phyloP scores from a whole-genome alignment of 176 grass and related monocot species.

The Avena eriantha region DNA sequence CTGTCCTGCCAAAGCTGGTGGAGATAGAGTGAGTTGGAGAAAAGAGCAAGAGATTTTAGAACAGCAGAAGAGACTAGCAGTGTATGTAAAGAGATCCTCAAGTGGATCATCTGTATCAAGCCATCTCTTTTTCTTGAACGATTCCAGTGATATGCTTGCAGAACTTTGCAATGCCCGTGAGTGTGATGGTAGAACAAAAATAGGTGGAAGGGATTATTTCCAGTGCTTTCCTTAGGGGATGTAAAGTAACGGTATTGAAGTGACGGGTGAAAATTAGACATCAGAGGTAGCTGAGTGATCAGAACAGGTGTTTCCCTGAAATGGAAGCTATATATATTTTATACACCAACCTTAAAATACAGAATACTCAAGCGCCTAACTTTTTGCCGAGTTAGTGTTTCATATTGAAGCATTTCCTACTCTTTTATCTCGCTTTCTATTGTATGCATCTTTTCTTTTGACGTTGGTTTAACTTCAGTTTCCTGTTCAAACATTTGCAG shows the following conservation, averaged over 20 bases:
- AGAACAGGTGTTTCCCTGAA: background rate
- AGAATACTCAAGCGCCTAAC: background rate
- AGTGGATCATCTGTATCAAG: background rate
- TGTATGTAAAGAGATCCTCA: background rate
- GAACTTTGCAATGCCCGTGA: background rate
- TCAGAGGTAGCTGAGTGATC: background rate
- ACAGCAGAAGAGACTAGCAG: background rate
- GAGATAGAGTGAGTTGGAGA: background rate
- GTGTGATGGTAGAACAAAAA: background rate
- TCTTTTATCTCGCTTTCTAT: slow-evolving; percentile 15
- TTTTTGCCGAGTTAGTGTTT: slow-evolving; percentile 2
- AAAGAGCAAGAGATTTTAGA: background rate
- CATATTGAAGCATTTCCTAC: background rate
- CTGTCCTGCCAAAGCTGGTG: background rate
- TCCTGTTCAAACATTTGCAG: slow-evolving; percentile 64
- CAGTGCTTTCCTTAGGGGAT: background rate
- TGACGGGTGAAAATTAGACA: background rate
- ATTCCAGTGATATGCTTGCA: background rate
- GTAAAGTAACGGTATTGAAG: slow-evolving; percentile 9
- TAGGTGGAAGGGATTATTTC: background rate
- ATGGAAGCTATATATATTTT: slow-evolving; percentile 22
- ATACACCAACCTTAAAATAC: background rate
- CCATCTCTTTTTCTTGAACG: background rate
- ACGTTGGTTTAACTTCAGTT: slow-evolving; percentile 39
- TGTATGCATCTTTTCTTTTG: background rate